Evolutionary conservation across 352 stramenopile genomes (phyloP).

Genomic region (Globisporangium ultimum): DNA sequence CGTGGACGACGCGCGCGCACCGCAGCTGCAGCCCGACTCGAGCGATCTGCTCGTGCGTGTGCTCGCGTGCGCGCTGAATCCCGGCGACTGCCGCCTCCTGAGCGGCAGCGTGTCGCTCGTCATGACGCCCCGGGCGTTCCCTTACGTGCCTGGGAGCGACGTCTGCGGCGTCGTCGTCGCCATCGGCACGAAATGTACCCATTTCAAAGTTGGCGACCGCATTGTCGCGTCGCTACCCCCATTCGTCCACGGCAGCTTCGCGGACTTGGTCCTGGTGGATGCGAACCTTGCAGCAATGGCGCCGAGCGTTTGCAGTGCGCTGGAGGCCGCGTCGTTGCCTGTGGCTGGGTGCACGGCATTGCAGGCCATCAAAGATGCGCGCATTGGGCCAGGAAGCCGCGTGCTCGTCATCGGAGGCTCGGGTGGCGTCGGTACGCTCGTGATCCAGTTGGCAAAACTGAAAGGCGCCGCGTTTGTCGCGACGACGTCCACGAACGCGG

Average conservation of each 20-base stretch:
- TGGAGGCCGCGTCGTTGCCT: slow-evolving; percentile 26
- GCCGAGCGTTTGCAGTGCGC: slow-evolving; percentile 11
- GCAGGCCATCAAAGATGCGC: slow-evolving; percentile 25
- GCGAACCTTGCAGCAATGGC: slow-evolving; percentile 14
- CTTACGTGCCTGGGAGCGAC: slow-evolving; percentile 40
- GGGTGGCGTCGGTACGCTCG: slow-evolving; percentile 70
- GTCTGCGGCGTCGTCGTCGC: slow-evolving; percentile 37
- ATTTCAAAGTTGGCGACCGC: slow-evolving; percentile 27
- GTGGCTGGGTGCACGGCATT: slow-evolving; percentile 32
- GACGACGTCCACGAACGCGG: slow-evolving; percentile 43
- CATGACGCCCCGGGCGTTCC: slow-evolving; percentile 33
- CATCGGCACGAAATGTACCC: slow-evolving; percentile 19
- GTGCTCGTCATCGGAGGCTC: slow-evolving; percentile 78
- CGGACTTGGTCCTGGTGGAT: slow-evolving; percentile 32
- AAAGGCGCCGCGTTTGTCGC: slow-evolving; percentile 57
- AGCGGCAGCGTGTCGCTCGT: slow-evolving; percentile 33
- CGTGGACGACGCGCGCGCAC: slow-evolving; percentile 15
- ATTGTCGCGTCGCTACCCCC: slow-evolving; percentile 24
- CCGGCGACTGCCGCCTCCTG: slow-evolving; percentile 34
- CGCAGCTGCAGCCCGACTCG: slow-evolving; percentile 14
- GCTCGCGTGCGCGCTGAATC: slow-evolving; percentile 28
- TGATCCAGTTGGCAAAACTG: slow-evolving; percentile 60
- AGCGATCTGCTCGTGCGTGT: slow-evolving; percentile 28
- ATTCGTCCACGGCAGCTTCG: slow-evolving; percentile 24
- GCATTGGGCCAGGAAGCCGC: slow-evolving; percentile 36